Base-by-base conservation (phyloP, 768 basidiomycete species). In the Cantharellus anzutake region DNA sequence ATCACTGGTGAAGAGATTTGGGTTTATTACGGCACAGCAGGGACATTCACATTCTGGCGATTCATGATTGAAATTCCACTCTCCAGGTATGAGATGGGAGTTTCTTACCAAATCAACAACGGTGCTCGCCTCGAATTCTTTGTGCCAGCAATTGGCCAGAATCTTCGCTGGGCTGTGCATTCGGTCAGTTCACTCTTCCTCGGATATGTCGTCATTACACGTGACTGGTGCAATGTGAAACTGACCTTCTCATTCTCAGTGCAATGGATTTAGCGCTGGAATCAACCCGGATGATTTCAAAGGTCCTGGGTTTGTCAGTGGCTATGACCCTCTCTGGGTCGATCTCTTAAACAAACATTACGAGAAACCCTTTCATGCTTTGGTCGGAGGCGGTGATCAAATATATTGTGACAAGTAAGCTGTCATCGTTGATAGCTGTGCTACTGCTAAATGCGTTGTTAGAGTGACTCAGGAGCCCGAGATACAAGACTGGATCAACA, bases 301-400 rank as follows among this genome's bases (percentile, higher is more conserved):
- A 44, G 81, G 84, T 2, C 84, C 85, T 4, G 85, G 86, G 0
- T 93, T 81, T 66, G 81, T 76, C 63, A 81, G 73, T 56, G 90
- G 88, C 0, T 89, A 85, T 65, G 92, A 93, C 68, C 90, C 89
- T 4, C 80, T 97, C 5, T 99, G 94, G 94, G 76, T 81, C 62
- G 93, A 99, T 71, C 71, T 99, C n/a, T 77, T 98, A 35, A 72
- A 79, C 50, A 82, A 85, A 65, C 96, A 98, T 65, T 74, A 78
- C 2, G 77, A 80, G 66, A 72, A 74, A 60, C 92, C 94, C 0
- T 91, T 91, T 68, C 94, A 99, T 66, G 80, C 75, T n/a, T 75
- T 98, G 41, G 83, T 96, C 3, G 94, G 94, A 16, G 94, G 94
- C 20, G 91, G 92, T 5, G 91, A 94, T 68, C 92, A 94, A 68